These are phyloP conservation scores for Fusarium sp. DNA, from an alignment of 2,329 filamentous ascomycete species.

Conservation along the genomic window DNA sequence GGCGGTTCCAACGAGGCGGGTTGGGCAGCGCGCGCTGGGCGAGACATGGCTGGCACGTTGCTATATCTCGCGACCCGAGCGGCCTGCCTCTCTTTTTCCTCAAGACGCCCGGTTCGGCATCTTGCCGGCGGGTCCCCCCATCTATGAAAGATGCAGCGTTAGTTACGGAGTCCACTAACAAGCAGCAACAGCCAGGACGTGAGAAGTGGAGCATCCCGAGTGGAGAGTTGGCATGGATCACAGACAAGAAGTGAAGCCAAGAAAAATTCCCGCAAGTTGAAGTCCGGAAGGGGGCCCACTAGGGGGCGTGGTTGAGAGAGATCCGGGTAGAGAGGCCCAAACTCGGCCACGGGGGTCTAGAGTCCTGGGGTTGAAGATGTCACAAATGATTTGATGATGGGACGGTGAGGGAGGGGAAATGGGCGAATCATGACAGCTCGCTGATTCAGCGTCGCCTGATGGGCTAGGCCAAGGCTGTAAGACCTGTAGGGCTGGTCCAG, in stretches of 20 bases:
- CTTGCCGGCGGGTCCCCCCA: constrained; percentile 64
- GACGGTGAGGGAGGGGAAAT: constrained; percentile 6
- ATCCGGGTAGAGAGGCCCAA: constrained; percentile 2
- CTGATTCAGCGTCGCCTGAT: constrained; percentile 29
- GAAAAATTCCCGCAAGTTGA: constrained; percentile 32
- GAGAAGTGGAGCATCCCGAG: constrained; percentile 21
- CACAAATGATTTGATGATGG: constrained; percentile 24
- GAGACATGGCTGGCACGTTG: constrained; percentile 71
- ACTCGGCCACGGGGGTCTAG: constrained; percentile 10
- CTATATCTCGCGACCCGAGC: constrained; percentile 74
- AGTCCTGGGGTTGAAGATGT: constrained; percentile 15
- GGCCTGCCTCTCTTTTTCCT: constrained; percentile 62
- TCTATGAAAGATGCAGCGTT: constrained; percentile 2
- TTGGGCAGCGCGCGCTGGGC: constrained; percentile 64
- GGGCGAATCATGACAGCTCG: constrained; percentile 16
- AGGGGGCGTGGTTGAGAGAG: constrained; percentile 2
- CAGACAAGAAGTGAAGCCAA: constrained; percentile 10
- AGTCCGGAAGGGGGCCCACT: constrained; percentile 26
- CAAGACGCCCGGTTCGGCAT: constrained; percentile 71
- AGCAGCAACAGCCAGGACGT: constrained; percentile 3
- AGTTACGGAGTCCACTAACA: constrained; percentile 9
- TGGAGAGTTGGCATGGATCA: constrained; percentile 27
- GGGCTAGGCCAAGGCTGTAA: constrained; percentile 13
- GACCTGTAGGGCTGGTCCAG: constrained; percentile 6
- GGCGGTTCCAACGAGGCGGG: constrained; percentile 67